Evolutionary conservation across 257 asterid species (phyloP), one percentile per base, ranked within the genome.

Genomic region (Nicotiana otophora): DNA sequence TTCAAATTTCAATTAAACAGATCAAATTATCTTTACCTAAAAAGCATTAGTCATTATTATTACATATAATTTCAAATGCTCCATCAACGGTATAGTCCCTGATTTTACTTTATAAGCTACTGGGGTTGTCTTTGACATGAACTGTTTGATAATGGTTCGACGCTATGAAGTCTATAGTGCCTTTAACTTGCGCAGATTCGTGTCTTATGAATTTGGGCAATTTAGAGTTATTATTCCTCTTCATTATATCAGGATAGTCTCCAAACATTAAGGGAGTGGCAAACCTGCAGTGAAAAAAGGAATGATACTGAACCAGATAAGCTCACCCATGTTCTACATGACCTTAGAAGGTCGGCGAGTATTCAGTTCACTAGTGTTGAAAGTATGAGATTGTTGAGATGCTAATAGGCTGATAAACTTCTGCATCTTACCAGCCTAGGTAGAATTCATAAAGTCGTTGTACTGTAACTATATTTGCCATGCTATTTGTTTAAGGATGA

Each of bases 91-190:
- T 19, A 23, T 87, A 67, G 80, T 84, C 92, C 69, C 84, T 58
- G 84, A 63, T 63, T 28, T 82, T 78, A 46, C 16, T 65, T 54
- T 76, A 61, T 16, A 65, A 81, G 79, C 54, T 69, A 86, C 75
- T 48, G 31, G 87, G 65, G 82, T 66, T 60, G 55, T 91, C 92
- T 84, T 85, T 83, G 77, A 90, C 60, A 31, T 36, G 85, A 6
- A 74, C 2, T 26, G 89, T 84, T 0, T 5, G 4, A 75, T 90
- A 91, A 85, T 88, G 89, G 85, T 91, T 93, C 80, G 87, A 31
- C 58, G 93, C 96, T 46, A 91, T 67, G 77, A 91, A 93, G 85
- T 93, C 96, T 66, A 81, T 14, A 11, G 97, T 85, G 48, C 93
- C 94, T 86, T 91, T 90, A 9, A 91, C 76, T 76, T 86, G 88